Evolutionary conservation across 345 rosid species (phyloP), one percentile per base, ranked within the genome.

Genomic region (Iberis pinnata): DNA sequence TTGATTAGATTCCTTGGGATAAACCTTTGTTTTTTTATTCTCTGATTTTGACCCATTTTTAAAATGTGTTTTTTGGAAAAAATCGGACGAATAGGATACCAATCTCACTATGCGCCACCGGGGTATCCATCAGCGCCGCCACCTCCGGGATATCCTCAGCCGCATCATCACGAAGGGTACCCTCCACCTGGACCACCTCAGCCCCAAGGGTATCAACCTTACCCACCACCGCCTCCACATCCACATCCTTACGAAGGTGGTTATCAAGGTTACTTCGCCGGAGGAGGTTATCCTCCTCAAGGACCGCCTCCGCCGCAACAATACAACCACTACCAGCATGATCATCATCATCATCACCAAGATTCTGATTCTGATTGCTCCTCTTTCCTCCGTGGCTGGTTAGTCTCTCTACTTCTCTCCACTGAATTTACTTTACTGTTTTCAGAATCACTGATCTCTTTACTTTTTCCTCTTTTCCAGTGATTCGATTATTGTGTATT

Each of bases 311-410:
- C 76, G 8, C 79, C 70, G 33, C 70, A 65, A 14, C 70, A 67
- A 4, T 77, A 68, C 53, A 65, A 65, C 24, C 64, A 67, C 56
- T 71, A 71, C 37, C 71, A 81, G 47, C 76, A 77, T 6, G 86
- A 82, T 53, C 65, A 83, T 38, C 77, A 75, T 38, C 77, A 75
- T 58, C 61, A 71, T 62, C 73, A 80, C 39, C 70, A 74, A 29
- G 66, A 73, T 48, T 75, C 71, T 20, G 77, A 69, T 58, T 26
- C 53, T 29, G 85, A 84, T 15, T 81, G 80, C 65, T 42, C 49
- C 25, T 81, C 97, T 16, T 74, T 89, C 58, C 40, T 86, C 35
- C 74, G 49, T 47, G 95, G 89, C 73, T 89, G 97, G 97, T 86
- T 68, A 51, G 81, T 45, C 9, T 51, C n/a, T 35, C 50, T 55